Evolutionary conservation across 305 asterid species (phyloP).

Genomic region (Ajuga reptans): DNA sequence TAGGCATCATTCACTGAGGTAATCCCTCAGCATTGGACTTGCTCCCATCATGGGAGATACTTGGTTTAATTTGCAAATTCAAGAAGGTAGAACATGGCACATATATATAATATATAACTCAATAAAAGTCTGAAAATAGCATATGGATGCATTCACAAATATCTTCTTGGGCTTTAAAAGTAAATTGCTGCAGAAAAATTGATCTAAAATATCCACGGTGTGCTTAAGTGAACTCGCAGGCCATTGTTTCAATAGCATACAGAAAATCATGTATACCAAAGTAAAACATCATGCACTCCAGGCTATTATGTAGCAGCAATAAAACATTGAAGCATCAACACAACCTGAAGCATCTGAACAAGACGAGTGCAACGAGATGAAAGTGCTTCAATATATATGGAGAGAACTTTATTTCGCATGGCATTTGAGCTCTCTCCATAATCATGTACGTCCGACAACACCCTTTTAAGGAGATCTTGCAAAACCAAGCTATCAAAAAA

Average conservation of each 20-base stretch:
- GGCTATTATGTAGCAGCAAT: slow-evolving; percentile 24
- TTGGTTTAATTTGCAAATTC: neutral
- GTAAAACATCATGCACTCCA: slow-evolving; percentile 19
- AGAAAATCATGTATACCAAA: slow-evolving; percentile 13
- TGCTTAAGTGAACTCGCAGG: neutral
- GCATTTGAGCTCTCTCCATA: slow-evolving; percentile 57
- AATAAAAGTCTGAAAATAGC: neutral
- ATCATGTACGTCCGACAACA: slow-evolving; percentile 43
- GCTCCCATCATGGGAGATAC: neutral
- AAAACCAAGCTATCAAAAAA: slow-evolving; percentile 54
- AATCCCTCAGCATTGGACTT: too few relatives aligned
- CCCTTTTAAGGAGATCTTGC: slow-evolving; percentile 69
- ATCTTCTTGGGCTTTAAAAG: neutral
- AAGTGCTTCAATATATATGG: slow-evolving; percentile 59
- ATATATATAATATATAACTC: neutral
- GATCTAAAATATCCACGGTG: neutral
- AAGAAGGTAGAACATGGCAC: neutral
- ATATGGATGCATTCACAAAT: neutral
- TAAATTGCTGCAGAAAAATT: slow-evolving; percentile 3
- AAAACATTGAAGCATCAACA: slow-evolving; percentile 33
- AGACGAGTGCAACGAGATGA: slow-evolving; percentile 70
- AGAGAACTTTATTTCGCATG: slow-evolving; percentile 53
- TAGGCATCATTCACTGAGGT: too few relatives aligned
- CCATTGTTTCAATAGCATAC: slow-evolving; percentile 17
- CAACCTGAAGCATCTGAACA: slow-evolving; percentile 89